A percentile compares a stretch with the other conserved stretches of the same genome.
Evolutionary conservation across 257 asterid genomes (phyloP).

Genomic region (Capsicum chinense): DNA sequence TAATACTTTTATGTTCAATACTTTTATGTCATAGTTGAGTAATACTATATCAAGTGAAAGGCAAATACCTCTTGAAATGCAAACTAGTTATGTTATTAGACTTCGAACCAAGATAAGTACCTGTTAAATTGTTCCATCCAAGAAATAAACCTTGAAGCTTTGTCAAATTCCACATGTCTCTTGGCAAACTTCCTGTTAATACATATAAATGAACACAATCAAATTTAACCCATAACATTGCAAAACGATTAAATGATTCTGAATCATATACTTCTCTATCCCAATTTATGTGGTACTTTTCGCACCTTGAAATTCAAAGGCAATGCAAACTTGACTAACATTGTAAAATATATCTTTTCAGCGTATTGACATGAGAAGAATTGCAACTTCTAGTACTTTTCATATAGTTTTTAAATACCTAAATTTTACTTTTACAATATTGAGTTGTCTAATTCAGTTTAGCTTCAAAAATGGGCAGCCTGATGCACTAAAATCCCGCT

Average conservation of each 20-base stretch:
- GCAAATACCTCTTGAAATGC: too few species aligned
- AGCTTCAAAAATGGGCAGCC: too few species aligned
- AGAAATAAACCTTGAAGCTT: slow-evolving; percentile 29
- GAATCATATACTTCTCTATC: not conserved
- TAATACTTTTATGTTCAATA: not conserved
- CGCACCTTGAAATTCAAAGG: not conserved
- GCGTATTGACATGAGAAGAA: too few species aligned
- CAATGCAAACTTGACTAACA: not conserved
- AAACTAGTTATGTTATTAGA: not conserved
- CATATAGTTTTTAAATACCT: too few species aligned
- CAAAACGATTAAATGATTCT: not conserved
- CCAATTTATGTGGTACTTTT: too few species aligned
- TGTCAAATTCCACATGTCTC: slow-evolving; percentile 28
- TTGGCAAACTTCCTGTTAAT: slow-evolving; percentile 32
- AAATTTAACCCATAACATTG: not conserved
- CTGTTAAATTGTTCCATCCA: slow-evolving; percentile 18
- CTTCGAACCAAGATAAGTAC: not conserved
- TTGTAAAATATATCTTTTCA: too few species aligned
- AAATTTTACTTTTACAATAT: too few species aligned
- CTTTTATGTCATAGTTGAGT: not conserved
- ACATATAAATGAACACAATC: not conserved
- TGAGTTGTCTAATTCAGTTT: too few species aligned
- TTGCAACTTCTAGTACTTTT: too few species aligned
- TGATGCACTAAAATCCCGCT: too few species aligned
- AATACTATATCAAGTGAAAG: too few species aligned